Base-by-base conservation (phyloP, 306 rosid species). In the Lathyrus aphaca region DNA sequence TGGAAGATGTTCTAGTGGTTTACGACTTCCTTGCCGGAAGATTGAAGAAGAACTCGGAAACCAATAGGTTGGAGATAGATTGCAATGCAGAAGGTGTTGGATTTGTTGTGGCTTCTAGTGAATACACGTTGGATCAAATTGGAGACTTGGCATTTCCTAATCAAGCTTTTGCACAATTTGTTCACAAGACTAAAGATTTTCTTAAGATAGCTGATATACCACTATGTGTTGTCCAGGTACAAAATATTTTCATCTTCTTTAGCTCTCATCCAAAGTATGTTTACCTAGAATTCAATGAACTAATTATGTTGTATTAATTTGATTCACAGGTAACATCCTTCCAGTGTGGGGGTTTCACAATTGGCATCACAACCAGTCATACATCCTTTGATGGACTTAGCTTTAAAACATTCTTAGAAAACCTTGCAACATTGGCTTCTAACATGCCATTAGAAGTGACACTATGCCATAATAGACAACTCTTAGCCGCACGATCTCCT, bases 1-100 rank as follows among this genome's bases (percentile, higher is more conserved):
- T 91, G 1, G 84, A 43, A 1, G 75, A 86, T 54, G 71, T 51
- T 9, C 70, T 88, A 21, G 93, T 91, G 59, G 53, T 32, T 5
- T 91, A 91, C 53, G 87, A 88, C 5, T 86, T 85, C 80, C 42
- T 86, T 5, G 91, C 81, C 0, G 97, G 97, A 40, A 85, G 97
- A 69, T 16, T 91, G 77, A 86, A 68, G 56, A 7, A 25, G 53
- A 83, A 74, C 48, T 13, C 74, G 0, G 68, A 82, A 55, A 83
- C 74, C 0, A 73, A 79, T 0, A 87, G 93, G 54, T 67, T 85
- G 5, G 93, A 88, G 81, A 83, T 91, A 1, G 88, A 88, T 16
- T 86, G 96, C 74, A 83, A 82, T 14, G 82, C 58, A 0, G 77
- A 74, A 5, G 97, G 97, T 50, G 96, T 68, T 1, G 96, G 86